Conservation (phyloP, 495 filamentous ascomycete genomes). For the Aspergillus conjunctus region DNA sequence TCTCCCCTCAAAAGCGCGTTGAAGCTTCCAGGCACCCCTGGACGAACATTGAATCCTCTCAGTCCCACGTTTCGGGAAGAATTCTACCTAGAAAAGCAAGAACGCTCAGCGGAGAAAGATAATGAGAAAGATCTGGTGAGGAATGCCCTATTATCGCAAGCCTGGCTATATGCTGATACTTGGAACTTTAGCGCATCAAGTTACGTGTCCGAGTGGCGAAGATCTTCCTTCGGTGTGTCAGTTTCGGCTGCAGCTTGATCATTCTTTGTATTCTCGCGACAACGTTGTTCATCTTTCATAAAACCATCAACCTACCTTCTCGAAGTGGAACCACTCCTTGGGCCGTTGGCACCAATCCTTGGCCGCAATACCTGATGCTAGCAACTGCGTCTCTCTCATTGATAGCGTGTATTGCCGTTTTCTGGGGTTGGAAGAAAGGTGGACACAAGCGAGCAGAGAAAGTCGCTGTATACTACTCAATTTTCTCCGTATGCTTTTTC, state of each 20-base stretch:
- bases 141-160: constrained; percentile 7
- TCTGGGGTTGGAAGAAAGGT: constrained; percentile 85
- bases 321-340: constrained; percentile 82
- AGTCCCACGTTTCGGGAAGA: constrained; percentile 91
- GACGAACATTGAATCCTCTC: constrained; percentile 63
- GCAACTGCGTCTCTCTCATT: constrained; percentile 78
- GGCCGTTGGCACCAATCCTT: constrained; percentile 75
- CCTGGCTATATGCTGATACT: not conserved
- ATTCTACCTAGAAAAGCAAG: constrained; percentile 76
- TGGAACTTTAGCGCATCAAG: constrained; percentile 76
- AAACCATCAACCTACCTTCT: constrained; percentile 69
- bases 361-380: constrained; percentile 87
- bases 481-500: constrained; percentile 91
- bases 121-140: constrained; percentile 85
- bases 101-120: constrained; percentile 74
- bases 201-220: constrained; percentile 90
- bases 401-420: constrained; percentile 72
- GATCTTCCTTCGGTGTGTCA: constrained; percentile 87
- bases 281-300: constrained; percentile 86
- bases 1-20: constrained; percentile 84
- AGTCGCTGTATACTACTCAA: constrained; percentile 87
- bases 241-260: constrained; percentile 95
- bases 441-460: constrained; percentile 91
- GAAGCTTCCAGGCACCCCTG: constrained; percentile 79
- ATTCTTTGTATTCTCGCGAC: constrained; percentile 83